These are phyloP conservation scores for Bipolaris oryzae DNA, from an alignment of 2,329 filamentous ascomycete genomes.

Conservation along the genomic window DNA sequence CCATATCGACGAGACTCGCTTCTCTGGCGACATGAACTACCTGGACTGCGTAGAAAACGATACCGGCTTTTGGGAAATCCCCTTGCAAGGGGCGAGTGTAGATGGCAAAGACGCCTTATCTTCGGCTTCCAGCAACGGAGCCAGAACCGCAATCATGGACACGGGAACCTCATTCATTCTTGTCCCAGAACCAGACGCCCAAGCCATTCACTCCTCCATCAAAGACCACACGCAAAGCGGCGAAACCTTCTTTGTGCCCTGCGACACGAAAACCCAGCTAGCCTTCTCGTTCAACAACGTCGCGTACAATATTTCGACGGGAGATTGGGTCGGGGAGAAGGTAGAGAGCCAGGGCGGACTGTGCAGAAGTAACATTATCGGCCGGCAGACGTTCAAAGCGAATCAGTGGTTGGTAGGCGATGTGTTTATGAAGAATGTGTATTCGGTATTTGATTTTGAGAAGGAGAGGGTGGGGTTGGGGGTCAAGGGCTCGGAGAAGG, in stretches of 20 bases:
- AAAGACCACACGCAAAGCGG: slow-evolving; percentile 64
- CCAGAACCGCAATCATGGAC: slow-evolving; percentile 68
- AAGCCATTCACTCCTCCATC: slow-evolving; percentile 70
- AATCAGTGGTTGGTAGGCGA: slow-evolving; percentile 81
- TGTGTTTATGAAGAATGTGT: slow-evolving; percentile 88
- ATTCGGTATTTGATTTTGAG: slow-evolving; percentile 82
- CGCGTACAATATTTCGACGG: slow-evolving; percentile 68
- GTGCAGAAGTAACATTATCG: slow-evolving; percentile 75
- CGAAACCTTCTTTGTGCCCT: slow-evolving; percentile 74
- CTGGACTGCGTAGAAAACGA: slow-evolving; percentile 58
- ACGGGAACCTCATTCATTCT: slow-evolving; percentile 83
- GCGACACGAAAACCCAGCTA: slow-evolving; percentile 66
- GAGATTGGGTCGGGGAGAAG: slow-evolving; percentile 71
- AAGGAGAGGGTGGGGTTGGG: slow-evolving; percentile 63
- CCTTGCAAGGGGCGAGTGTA: slow-evolving; percentile 68
- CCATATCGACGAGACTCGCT: slow-evolving; percentile 68
- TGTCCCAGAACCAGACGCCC: slow-evolving; percentile 70
- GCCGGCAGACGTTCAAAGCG: slow-evolving; percentile 67
- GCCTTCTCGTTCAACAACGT: slow-evolving; percentile 71
- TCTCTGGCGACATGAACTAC: slow-evolving; percentile 71
- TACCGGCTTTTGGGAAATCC: slow-evolving; percentile 73
- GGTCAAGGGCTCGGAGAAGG: slow-evolving; percentile 25
- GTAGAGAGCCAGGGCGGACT: slow-evolving; percentile 31
- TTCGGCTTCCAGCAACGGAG: too few species aligned
- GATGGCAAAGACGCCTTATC: slow-evolving; percentile 57